Evolutionary conservation across 2,329 filamentous ascomycete species (phyloP), one percentile per base, ranked within the genome.

Genomic region (Trichoderma koningii): DNA sequence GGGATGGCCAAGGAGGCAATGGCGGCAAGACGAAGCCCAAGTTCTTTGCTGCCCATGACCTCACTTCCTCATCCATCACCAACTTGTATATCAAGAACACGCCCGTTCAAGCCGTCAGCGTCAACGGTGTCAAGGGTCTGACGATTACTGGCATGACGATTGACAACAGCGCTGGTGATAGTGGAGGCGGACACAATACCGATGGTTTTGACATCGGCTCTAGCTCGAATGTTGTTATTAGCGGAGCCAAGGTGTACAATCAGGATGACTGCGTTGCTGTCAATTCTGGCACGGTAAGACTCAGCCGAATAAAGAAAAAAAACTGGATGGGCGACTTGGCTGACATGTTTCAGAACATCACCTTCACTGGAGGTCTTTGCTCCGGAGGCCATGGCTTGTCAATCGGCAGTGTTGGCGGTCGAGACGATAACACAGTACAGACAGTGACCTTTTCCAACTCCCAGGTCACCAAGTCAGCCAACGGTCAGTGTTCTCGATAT

Each of bases 1-100:
- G 87, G 87, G 87, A 89, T 69, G 79, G 80, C 60, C 69, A 86
- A 74, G 87, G 87, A 42, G 73, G 74, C 71, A 87, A 86, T 71
- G 85, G 86, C 30, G 86, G 86, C 72, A 82, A 82, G 76, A 84
- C 75, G 26, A 89, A 89, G 81, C 87, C 87, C 68, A 85, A 88
- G 78, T 79, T 85, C 77, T 85, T 86, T 76, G 79, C 76, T 42
- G 83, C 82, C 50, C 78, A 80, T 67, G 73, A 72, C 6, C 69
- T 80, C 34, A 73, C 62, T 10, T 64, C 62, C 3, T 79, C 78
- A 2, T 70, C 63, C 55, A 78, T 80, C 66, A 76, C 72, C 44
- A 70, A 73, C 52, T 68, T 81, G 7, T 71, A 78, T 51, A 74
- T 80, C 66, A 69, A 76, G 65, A 80, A 81, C 72, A 77, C 78